A percentile compares a stretch with the other conserved stretches of the same genome.
Conservation (phyloP, 2,329 filamentous ascomycete species). For the Colletotrichum sp. region DNA sequence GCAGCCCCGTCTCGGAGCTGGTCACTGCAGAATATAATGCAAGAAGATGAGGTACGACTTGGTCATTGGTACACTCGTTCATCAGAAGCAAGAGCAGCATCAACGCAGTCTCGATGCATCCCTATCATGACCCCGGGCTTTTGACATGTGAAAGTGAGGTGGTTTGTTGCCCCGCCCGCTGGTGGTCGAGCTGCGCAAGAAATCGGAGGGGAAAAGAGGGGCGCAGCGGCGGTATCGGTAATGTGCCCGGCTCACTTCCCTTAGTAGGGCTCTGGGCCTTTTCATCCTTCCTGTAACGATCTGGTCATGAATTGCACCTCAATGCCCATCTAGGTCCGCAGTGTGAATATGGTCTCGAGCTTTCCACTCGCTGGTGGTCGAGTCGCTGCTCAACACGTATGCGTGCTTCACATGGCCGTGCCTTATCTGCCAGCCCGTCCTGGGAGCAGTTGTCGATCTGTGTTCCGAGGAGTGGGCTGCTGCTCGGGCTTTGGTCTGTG, state of each 20-base stretch:
- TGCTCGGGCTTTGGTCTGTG: not conserved
- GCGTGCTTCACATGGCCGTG: not conserved
- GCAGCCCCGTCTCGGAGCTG: not conserved
- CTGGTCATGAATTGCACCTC: not conserved
- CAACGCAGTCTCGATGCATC: constrained; percentile 6
- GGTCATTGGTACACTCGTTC: not conserved
- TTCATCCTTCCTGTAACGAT: not conserved
- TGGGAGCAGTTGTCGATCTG: constrained; percentile 2
- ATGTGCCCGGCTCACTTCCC: not conserved
- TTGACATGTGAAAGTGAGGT: constrained; percentile 20
- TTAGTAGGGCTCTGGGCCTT: not conserved
- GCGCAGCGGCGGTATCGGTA: not conserved
- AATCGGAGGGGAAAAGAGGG: not conserved
- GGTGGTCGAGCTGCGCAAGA: not conserved
- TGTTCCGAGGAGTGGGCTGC: not conserved
- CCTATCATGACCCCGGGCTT: constrained; percentile 5
- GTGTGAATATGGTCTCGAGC: not conserved
- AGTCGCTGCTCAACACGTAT: constrained; percentile 7
- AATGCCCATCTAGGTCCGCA: not conserved
- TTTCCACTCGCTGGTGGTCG: not conserved
- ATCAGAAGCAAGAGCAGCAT: not conserved
- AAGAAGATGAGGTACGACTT: not conserved
- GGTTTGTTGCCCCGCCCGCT: not conserved
- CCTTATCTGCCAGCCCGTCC: constrained; percentile 7
- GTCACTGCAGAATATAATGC: not conserved